Percentiles rank a stretch among this genome's conserved stretches.
Conservation (phyloP, 2,329 filamentous ascomycete genomes). For the Lasiodiplodia hormozganensis region DNA sequence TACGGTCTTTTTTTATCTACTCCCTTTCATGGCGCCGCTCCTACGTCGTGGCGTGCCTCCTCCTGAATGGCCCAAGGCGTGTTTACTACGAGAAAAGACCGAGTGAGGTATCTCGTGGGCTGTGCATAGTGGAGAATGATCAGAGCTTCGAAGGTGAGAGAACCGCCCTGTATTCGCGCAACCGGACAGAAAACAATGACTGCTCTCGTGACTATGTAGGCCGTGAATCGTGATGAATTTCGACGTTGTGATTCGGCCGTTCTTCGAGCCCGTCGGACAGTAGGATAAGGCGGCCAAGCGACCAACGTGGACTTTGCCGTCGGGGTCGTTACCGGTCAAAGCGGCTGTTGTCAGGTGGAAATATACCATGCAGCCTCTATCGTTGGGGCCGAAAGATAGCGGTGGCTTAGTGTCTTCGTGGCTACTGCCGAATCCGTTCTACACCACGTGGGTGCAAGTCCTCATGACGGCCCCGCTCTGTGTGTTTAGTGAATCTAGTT, state of each 20-base stretch:
- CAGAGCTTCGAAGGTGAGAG: conserved; percentile 6
- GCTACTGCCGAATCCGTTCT: conserved; percentile 4
- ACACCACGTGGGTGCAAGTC: conserved; percentile 7
- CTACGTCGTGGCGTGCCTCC: neutral
- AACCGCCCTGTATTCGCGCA: neutral
- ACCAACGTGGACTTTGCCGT: neutral
- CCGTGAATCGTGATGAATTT: conserved; percentile 8
- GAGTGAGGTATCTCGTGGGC: neutral
- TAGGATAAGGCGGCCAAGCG: neutral
- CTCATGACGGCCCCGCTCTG: neutral
- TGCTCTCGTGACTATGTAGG: neutral
- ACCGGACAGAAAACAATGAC: neutral
- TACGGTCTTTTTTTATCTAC: neutral
- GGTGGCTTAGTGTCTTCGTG: conserved; percentile 8
- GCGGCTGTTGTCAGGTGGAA: neutral
- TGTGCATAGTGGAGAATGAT: conserved; percentile 4
- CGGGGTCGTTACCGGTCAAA: neutral
- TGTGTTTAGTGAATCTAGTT: neutral
- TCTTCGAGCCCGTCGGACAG: neutral
- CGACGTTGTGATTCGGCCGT: conserved; percentile 12
- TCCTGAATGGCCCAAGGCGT: neutral
- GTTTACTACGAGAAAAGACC: neutral
- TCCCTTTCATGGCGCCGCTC: neutral
- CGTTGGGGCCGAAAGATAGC: neutral
- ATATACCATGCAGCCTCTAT: neutral